These are phyloP conservation scores for Basipetospora chlamydospora DNA, from an alignment of 2,329 filamentous ascomycete species.

Conservation along the genomic window DNA sequence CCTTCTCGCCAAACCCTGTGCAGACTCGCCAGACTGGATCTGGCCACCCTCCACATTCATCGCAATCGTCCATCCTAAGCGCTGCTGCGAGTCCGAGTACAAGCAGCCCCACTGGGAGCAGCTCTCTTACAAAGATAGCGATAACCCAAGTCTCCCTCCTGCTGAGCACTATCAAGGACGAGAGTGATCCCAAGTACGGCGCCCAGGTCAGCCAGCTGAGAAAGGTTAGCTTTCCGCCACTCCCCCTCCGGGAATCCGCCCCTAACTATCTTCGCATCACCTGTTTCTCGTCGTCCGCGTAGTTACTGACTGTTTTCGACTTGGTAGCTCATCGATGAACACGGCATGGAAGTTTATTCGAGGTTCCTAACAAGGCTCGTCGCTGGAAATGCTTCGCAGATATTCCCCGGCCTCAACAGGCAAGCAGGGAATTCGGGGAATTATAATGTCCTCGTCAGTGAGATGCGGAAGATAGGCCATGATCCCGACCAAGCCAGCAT, in stretches of 20 bases:
- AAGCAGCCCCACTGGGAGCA: conserved; percentile 46
- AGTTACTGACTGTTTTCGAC: conserved; percentile 10
- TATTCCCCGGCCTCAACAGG: conserved; percentile 70
- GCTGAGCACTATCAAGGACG: conserved; percentile 87
- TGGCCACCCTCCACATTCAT: conserved; percentile 41
- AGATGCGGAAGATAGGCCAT: conserved; percentile 74
- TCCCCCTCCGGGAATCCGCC: conserved; percentile 4
- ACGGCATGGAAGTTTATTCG: conserved; percentile 98
- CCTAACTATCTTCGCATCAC: neutral
- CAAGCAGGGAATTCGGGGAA: conserved; percentile 62
- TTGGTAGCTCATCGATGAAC: conserved; percentile 89
- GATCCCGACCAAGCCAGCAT: conserved; percentile 73
- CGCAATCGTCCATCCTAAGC: conserved; percentile 41
- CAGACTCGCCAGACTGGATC: conserved; percentile 41
- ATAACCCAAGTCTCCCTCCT: conserved; percentile 91
- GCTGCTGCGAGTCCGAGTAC: conserved; percentile 47
- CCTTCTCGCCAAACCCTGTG: conserved; percentile 47
- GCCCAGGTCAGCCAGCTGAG: conserved; percentile 79
- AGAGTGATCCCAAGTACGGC: conserved; percentile 88
- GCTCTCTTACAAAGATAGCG: conserved; percentile 77
- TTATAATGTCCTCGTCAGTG: conserved; percentile 66
- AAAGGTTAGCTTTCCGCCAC: conserved; percentile 46
- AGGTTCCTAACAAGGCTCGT: conserved; percentile 92
- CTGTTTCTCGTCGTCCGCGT: too few relatives aligned
- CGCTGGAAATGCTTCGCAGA: conserved; percentile 77